A percentile compares a stretch with the other conserved stretches of the same genome.
Conservation (phyloP, 78 protist genomes). For the Fonticula alba region DNA sequence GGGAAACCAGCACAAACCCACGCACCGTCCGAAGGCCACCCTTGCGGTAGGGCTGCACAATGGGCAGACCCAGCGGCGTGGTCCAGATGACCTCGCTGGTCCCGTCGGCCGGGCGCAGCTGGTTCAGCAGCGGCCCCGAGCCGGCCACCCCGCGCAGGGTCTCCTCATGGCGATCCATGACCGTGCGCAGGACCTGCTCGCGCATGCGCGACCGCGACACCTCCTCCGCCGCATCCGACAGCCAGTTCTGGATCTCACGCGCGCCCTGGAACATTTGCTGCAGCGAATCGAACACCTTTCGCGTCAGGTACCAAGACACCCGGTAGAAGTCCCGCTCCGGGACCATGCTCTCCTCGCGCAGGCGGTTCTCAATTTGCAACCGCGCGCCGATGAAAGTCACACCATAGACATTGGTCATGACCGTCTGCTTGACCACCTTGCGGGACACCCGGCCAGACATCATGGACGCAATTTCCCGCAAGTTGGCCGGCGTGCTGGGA, state of each 20-base stretch:
- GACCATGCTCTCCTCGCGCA: not conserved
- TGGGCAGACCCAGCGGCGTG: constrained; percentile 76
- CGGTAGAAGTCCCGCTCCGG: not conserved
- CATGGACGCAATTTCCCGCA: not conserved
- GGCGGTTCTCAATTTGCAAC: constrained; percentile 40
- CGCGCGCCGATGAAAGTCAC: constrained; percentile 77
- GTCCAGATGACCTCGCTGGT: constrained; percentile 63
- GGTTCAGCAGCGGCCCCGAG: not conserved
- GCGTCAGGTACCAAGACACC: constrained; percentile 13
- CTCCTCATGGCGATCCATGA: too few species aligned
- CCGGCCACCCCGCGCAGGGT: too few species aligned
- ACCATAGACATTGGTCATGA: constrained; percentile 87
- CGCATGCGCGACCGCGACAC: constrained; percentile 17
- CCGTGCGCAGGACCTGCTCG: too few species aligned
- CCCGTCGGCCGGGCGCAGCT: constrained; percentile 16
- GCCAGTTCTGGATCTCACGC: constrained; percentile 52
- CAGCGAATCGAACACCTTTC: constrained; percentile 22
- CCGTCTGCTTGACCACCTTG: constrained; percentile 75
- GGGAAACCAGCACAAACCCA: not conserved
- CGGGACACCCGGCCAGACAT: not conserved
- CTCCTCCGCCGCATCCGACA: constrained; percentile 20
- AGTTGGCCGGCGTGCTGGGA: too few species aligned
- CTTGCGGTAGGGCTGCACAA: constrained; percentile 58
- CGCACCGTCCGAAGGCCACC: not conserved
- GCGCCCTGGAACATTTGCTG: constrained; percentile 56